Base-by-base conservation (phyloP, 768 basidiomycete species). In the Mycena kentingensis region DNA sequence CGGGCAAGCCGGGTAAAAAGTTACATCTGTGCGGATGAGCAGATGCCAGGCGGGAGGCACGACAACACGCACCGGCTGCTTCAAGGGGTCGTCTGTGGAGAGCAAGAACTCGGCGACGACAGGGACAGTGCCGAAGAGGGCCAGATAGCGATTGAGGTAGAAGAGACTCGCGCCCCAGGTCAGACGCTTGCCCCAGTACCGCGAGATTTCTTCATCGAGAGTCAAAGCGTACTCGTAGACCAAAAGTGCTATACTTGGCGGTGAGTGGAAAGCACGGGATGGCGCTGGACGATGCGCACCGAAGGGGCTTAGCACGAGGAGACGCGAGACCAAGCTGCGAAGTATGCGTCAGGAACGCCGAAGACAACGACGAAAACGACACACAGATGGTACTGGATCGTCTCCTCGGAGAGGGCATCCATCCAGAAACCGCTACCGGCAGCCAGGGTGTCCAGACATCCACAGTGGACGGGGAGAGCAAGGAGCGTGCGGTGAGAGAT, bases 221-320 rank as follows among this genome's bases (percentile, higher is more conserved):
- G 74, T 75, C 42, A 72, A 61, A 10, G 63, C 13, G 35, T 68
- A 70, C 52, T 74, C 74, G 26, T 72, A 73, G 22, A 65, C 60
- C 19, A 74, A 55, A 7, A 72, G 43, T n/a, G 38, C 71, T 69
- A 43, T 41, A 44, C 22, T 32, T n/a, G 21, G 25, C 36, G 31
- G 11, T 46, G 15, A 24, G 44, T 46, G 10, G 12, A 11, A 19
- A 25, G 25, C 12, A 6, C 6, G 25, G 26, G 11, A n/a, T n/a
- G n/a, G n/a, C 11, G 19, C 11, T 18, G 36, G 19, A 19, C 10
- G 19, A 37, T 10, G 19, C 41, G 8, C 11, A 42, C 41, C 41
- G 21, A 42, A 42, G 41, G 41, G 41, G 41, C 8, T 27, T 11
- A 42, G 26, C 12, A 42, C 41, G 41, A 42, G 41, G 19, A 24